phyloP scores from a whole-genome alignment of 2,329 filamentous ascomycete species.

The Thielaviopsis musarum region DNA sequence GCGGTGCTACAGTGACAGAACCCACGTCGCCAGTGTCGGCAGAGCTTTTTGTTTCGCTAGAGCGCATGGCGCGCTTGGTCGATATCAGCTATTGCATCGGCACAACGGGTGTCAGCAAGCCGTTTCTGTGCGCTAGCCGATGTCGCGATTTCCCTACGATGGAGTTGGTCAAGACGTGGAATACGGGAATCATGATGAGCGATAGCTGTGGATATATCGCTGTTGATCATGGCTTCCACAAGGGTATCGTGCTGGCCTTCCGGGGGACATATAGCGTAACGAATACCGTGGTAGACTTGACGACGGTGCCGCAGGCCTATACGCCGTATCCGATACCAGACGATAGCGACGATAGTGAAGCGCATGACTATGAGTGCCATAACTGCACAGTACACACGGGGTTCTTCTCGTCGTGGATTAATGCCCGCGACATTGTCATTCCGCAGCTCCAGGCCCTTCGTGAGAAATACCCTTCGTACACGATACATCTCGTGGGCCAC shows the following conservation, averaged over 20 bases:
- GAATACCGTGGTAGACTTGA: conserved; percentile 81
- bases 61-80: conserved; percentile 77
- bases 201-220: conserved; percentile 92
- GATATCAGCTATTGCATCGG: conserved; percentile 93
- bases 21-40: conserved; percentile 28
- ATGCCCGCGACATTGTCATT: conserved; percentile 53
- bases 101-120: conserved; percentile 60
- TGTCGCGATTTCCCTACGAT: conserved; percentile 72
- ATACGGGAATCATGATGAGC: conserved; percentile 69
- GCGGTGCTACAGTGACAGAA: conserved; percentile 3
- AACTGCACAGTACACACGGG: conserved; percentile 91
- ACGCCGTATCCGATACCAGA: conserved; percentile 59
- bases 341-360: conserved; percentile 18
- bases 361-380: conserved; percentile 37
- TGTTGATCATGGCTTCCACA: conserved; percentile 46
- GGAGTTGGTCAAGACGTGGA: conserved; percentile 71
- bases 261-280: conserved; percentile 87
- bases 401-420: conserved; percentile 72
- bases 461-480: conserved; percentile 48
- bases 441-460: conserved; percentile 45
- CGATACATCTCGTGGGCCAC: conserved; percentile 70
- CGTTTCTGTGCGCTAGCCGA: conserved; percentile 71
- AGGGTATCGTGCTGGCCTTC: conserved; percentile 66
- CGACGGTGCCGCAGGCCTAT: conserved; percentile 78
- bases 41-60: conserved; percentile 60